Evolutionary conservation across 2,329 filamentous ascomycete genomes (phyloP), one percentile per base, ranked within the genome.

Genomic region (Penicillium sp.): DNA sequence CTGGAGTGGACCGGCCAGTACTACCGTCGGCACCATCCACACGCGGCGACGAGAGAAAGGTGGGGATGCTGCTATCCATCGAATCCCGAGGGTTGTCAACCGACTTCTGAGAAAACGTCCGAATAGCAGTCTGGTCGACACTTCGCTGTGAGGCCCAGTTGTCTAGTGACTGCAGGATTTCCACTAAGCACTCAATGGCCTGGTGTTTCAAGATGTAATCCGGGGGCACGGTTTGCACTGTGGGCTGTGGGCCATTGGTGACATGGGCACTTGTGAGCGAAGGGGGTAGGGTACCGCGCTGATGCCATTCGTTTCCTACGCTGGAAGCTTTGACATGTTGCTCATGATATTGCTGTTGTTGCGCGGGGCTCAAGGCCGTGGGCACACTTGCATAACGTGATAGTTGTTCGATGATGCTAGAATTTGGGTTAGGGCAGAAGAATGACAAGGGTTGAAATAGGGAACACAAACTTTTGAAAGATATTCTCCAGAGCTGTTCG

Each of bases 201-300:
- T 95, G 86, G 56, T 95, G 90, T 78, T 98, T 99, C 75, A 98
- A 86, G 8, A 91, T 86, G 73, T 97, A 98, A 66, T 99, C 96
- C 63, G 90, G 88, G 7, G 95, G 93, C 53, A 93, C 90, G 64
- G 90, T 88, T 54, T 88, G 85, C 77, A 47, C 77, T 71, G 66
- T 81, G 72, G 65, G 76, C 64, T 74, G 82, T 74, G 76, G 75
- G 58, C 64, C 72, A 65, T 85, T 85, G 8, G 84, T 76, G 47
- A 97, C 91, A 55, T 89, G 90, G 5, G 90, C 88, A 8, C 91
- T 91, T 1, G 93, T 92, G 29, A 99, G 82, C 0, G 92, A 91
- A 0, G 94, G 94, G 1, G 95, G 94, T 23, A 99, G 79, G 38
- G 91, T 92, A n/a, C 89, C 89, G 70, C 89, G 90, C 58, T 91